phyloP scores from a whole-genome alignment of 495 filamentous ascomycete species.

The Aspergillus kassunensis region DNA sequence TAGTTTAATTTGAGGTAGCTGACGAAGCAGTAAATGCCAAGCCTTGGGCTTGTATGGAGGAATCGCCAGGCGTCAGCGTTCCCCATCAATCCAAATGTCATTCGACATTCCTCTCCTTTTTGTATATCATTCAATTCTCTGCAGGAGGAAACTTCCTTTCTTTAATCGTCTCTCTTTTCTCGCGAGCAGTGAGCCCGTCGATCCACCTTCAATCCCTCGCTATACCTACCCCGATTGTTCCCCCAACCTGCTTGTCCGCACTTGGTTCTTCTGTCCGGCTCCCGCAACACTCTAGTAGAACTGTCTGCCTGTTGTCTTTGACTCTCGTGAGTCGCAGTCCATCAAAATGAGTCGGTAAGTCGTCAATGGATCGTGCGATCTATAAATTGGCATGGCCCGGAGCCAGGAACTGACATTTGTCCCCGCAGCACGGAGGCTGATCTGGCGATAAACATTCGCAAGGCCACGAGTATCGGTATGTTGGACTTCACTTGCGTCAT shows the following conservation, averaged over 20 bases:
- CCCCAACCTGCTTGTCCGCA: constrained; percentile 18
- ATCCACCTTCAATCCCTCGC: constrained; percentile 1
- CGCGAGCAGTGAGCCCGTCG: not conserved
- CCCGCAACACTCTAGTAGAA: constrained; percentile 13
- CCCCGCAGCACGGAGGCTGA: constrained; percentile 78
- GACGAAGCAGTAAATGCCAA: constrained; percentile 10
- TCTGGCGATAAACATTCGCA: constrained; percentile 90
- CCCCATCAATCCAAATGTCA: constrained; percentile 21
- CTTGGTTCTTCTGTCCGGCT: constrained; percentile 23
- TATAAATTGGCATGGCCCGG: not conserved
- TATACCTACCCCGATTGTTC: constrained; percentile 16
- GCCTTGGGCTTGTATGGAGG: constrained; percentile 1
- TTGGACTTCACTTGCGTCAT: no score
- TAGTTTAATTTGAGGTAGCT: not conserved
- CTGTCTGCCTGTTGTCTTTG: constrained; percentile 17
- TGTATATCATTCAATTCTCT: constrained; percentile 1
- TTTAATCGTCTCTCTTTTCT: constrained; percentile 9
- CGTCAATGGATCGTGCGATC: not conserved
- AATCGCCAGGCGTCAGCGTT: constrained; percentile 35
- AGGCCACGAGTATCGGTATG: constrained; percentile 84
- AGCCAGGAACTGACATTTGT: constrained; percentile 8
- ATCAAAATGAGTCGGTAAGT: constrained; percentile 47
- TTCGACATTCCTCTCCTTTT: constrained; percentile 1
- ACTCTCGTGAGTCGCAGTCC: constrained; percentile 21
- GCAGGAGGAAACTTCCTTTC: not conserved